phyloP scores from a whole-genome alignment of 768 basidiomycete genomes.

The Boletus vermiculosoides region DNA sequence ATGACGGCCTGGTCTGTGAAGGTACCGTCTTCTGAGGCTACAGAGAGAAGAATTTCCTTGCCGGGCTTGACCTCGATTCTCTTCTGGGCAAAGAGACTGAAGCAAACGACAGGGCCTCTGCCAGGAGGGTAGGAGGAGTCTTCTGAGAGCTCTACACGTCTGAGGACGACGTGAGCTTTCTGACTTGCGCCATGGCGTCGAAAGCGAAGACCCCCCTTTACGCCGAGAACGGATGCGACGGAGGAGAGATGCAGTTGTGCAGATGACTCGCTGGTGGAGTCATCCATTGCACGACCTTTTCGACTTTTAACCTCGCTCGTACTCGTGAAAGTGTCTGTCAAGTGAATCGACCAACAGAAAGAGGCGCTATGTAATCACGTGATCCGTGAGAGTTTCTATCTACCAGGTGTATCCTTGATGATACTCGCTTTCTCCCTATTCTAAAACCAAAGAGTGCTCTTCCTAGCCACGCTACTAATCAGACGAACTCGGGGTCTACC shows the following conservation, averaged over 20 bases:
- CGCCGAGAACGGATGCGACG: conserved; percentile 56
- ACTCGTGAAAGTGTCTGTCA: conserved; percentile 5
- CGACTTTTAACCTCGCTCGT: conserved; percentile 14
- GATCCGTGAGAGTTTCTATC: conserved; percentile 11
- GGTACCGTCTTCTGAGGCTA: conserved; percentile 50
- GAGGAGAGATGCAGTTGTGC: conserved; percentile 29
- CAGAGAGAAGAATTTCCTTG: conserved; percentile 64
- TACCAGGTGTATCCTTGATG: no score
- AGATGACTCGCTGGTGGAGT: conserved; percentile 39
- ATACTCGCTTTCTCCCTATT: no score
- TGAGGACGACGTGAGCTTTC: conserved; percentile 66
- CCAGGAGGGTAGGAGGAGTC: conserved; percentile 44
- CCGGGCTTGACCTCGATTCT: conserved; percentile 68
- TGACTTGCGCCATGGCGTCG: conserved; percentile 63
- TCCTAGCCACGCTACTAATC: no score
- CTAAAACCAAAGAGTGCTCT: no score
- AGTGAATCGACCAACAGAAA: neutral
- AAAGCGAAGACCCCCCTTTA: conserved; percentile 62
- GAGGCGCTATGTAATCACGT: conserved; percentile 19
- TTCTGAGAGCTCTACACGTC: conserved; percentile 54
- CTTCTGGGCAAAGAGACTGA: conserved; percentile 67
- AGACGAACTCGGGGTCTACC: neutral
- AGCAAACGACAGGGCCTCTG: conserved; percentile 46
- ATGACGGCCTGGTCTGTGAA: conserved; percentile 58
- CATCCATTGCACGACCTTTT: conserved; percentile 32